Conservation (phyloP, 345 rosid species). For the Conringia planisiliqua region DNA sequence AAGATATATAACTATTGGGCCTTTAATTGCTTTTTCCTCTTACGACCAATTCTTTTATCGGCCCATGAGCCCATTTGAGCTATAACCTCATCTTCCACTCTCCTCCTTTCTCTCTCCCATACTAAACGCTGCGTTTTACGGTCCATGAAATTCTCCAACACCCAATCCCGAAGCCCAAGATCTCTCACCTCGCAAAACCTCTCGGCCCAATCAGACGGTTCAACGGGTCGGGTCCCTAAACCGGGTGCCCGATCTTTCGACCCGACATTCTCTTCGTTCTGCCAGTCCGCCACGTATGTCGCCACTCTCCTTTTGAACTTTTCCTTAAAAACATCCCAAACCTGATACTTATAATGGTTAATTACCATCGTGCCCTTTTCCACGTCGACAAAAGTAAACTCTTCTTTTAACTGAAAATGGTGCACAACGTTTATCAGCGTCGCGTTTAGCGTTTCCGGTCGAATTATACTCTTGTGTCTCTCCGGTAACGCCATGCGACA, state of each 20-base stretch:
- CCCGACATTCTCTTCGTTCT: slow-evolving; percentile 54
- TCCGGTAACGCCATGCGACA: slow-evolving; percentile 52
- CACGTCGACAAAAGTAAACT: slow-evolving; percentile 39
- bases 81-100: slow-evolving; percentile 6
- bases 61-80: slow-evolving; percentile 16
- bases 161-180: slow-evolving; percentile 56
- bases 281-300: slow-evolving; percentile 85
- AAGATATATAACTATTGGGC: not conserved
- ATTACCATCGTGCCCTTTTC: slow-evolving; percentile 47
- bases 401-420: slow-evolving; percentile 61
- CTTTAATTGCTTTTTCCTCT: slow-evolving; percentile 4
- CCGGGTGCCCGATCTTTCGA: slow-evolving; percentile 85
- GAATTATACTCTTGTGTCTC: slow-evolving; percentile 83
- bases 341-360: slow-evolving; percentile 82
- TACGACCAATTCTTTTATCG: slow-evolving; percentile 1
- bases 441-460: slow-evolving; percentile 65
- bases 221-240: slow-evolving; percentile 62
- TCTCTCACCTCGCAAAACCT: slow-evolving; percentile 74
- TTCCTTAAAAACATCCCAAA: slow-evolving; percentile 85
- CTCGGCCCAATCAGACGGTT: slow-evolving; percentile 70
- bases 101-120: slow-evolving; percentile 46
- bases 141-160: slow-evolving; percentile 39
- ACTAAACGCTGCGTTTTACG: slow-evolving; percentile 45
- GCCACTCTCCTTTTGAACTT: slow-evolving; percentile 80
- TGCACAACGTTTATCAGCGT: slow-evolving; percentile 73